Base-by-base conservation (phyloP, 2,329 filamentous ascomycete species). In the Calycina herbarum region DNA sequence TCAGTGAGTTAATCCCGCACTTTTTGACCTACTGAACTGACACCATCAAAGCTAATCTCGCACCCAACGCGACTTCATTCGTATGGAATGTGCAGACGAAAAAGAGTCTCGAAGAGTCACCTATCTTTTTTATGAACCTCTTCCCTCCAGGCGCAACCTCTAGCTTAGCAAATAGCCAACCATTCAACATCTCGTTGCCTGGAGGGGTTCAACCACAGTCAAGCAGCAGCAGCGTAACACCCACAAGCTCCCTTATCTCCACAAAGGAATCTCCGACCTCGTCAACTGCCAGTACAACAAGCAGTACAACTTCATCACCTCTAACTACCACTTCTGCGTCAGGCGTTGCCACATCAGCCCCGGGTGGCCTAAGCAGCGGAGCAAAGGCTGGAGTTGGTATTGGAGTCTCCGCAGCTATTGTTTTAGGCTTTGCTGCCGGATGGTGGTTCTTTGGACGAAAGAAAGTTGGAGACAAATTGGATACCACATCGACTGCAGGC, bases 141-240 rank as follows among this genome's bases (percentile, higher is more conserved):
- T 69, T 65, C 42, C 8, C 64, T 29, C 35, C 59, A n/a, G 65
- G 65, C 5, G 27, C 58, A 27, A 54, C 20, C 5, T 20, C 33
- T 8, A 20, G 65, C 13, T 7, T 38, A 15, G 58, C 63, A 35
- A 62, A 65, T 13, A 67, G 63, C 54, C 57, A 64, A 15, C 58
- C 61, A 31, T 67, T 69, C 51, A 69, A 69, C 35, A 67, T 69
- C 58, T 59, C 67, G 4, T n/a, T 17, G 4, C 59, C 59, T 33
- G 38, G 17, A 29, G 54, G 27, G 15, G 20, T 15, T 0, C 29
- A 38, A 20, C 54, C 58, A 5, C 33, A 57, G 38, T n/a, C 59
- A 29, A 45, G 59, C 59, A 45, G 27, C 38, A n/a, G 24, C 17
- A 51, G 27, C 40, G 13, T 31, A 27, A n/a, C 5, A n/a, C 13